Base-by-base conservation (phyloP, 345 rosid genomes). In the Salix dunnii region DNA sequence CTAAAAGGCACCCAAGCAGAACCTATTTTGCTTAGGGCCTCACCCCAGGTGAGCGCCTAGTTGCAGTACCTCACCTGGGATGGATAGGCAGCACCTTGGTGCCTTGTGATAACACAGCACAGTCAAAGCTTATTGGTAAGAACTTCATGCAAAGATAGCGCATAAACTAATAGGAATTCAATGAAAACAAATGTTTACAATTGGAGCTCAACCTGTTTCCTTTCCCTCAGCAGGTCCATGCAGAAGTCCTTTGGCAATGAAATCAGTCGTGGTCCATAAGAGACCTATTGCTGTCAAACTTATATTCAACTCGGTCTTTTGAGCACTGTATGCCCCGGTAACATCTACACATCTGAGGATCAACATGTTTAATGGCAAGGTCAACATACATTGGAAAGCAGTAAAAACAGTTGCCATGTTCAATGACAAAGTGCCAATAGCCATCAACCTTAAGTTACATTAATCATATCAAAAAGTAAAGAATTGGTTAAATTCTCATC, bases 221-320 rank as follows among this genome's bases (percentile, higher is more conserved):
- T 86, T 91, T 75, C 86, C 93, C 72, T 80, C 90, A 28, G 74
- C 60, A 76, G 80, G 78, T 65, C 84, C 84, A 27, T 72, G 82
- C 74, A 77, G 77, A 73, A 91, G 86, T 76, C 89, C 95, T 84
- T 94, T 93, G 21, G 88, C 96, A 77, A 96, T 80, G 82, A 96
- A 93, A 85, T 96, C 99, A 83, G 96, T 89, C 70, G 91, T 82
- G 30, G 97, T 93, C 99, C 99, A 96, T 74, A 96, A 81, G 63
- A 96, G 92, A 77, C 99, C 95, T 73, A 96, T 86, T 68, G 99
- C 94, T 74, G 99, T 93, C 87, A 96, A 84, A 85, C 98, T 96
- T 81, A 96, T 92, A 81, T 96, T 96, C 80, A 93, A 82, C 85
- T 93, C 98, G 36, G 95, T 87, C 85, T 90, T 91, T 81, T 96